These are phyloP conservation scores for Psidium friedrichsthalianum DNA, from an alignment of 345 rosid genomes.

Conservation along the genomic window DNA sequence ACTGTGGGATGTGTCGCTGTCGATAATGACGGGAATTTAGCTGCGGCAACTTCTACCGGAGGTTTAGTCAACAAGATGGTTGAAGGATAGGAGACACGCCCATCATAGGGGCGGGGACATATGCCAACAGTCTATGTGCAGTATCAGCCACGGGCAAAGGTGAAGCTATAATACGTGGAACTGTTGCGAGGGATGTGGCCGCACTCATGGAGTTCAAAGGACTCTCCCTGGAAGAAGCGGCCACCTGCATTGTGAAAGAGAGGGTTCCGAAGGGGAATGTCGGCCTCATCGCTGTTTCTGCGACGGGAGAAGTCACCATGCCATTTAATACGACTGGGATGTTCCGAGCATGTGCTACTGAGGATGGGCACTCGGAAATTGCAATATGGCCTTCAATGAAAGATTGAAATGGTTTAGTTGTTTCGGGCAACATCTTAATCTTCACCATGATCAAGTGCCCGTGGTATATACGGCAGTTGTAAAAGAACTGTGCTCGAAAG, in stretches of 20 bases:
- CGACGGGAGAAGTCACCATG: constrained; percentile 81
- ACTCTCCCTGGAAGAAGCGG: constrained; percentile 67
- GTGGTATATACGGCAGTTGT: not conserved
- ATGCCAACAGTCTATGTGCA: constrained; percentile 80
- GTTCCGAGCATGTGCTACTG: constrained; percentile 93
- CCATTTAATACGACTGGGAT: constrained; percentile 76
- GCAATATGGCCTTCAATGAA: constrained; percentile 44
- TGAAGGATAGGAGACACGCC: constrained; percentile 94
- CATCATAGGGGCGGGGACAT: constrained; percentile 81
- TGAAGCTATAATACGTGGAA: constrained; percentile 70
- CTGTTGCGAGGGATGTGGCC: constrained; percentile 86
- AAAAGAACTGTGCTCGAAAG: not conserved
- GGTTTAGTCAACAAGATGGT: constrained; percentile 92
- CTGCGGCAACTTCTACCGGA: constrained; percentile 90
- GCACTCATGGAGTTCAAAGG: constrained; percentile 94
- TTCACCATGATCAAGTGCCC: not conserved
- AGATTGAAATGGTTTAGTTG: not conserved
- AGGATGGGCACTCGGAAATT: constrained; percentile 63
- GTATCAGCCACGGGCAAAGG: constrained; percentile 93
- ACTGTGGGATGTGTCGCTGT: constrained; percentile 98
- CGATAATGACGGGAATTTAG: constrained; percentile 65
- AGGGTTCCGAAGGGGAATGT: constrained; percentile 48
- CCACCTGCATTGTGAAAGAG: constrained; percentile 44
- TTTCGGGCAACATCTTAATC: not conserved
- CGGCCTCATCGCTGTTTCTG: constrained; percentile 86